phyloP scores from a whole-genome alignment of 2,329 filamentous ascomycete genomes.

The Stagonosporopsis tanaceti region DNA sequence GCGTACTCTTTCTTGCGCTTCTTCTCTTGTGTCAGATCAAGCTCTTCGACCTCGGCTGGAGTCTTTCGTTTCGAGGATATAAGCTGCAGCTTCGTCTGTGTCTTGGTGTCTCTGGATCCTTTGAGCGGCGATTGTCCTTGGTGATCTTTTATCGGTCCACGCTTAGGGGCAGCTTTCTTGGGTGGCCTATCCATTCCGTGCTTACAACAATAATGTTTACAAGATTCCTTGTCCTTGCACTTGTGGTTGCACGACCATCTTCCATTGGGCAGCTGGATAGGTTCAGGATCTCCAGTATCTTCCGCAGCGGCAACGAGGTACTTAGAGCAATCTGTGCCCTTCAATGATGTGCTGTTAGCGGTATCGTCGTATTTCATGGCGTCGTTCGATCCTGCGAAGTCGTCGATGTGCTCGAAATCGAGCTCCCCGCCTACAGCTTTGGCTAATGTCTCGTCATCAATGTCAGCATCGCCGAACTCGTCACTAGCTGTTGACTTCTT shows the following conservation, averaged over 20 bases:
- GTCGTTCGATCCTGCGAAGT: slow-evolving; percentile 50
- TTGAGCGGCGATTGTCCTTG: slow-evolving; percentile 10
- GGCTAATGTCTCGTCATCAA: slow-evolving; percentile 63
- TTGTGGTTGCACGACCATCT: slow-evolving; percentile 77
- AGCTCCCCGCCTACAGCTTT: slow-evolving; percentile 49
- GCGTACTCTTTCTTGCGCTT: slow-evolving; percentile 32
- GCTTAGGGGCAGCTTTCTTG: slow-evolving; percentile 51
- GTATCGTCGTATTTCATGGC: slow-evolving; percentile 30
- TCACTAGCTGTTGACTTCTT: slow-evolving; percentile 48
- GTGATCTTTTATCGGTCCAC: slow-evolving; percentile 17
- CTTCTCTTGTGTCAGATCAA: slow-evolving; percentile 46
- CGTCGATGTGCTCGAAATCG: slow-evolving; percentile 62
- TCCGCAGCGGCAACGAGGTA: slow-evolving; percentile 12
- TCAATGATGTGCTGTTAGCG: slow-evolving; percentile 26
- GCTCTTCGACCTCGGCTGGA: slow-evolving; percentile 34
- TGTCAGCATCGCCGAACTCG: slow-evolving; percentile 61
- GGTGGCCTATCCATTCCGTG: slow-evolving; percentile 73
- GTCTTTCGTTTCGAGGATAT: slow-evolving; percentile 36
- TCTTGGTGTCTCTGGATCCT: slow-evolving; percentile 18
- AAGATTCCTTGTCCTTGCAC: slow-evolving; percentile 69
- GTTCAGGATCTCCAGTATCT: slow-evolving; percentile 41
- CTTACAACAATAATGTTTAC: slow-evolving; percentile 76
- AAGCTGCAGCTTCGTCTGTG: slow-evolving; percentile 42
- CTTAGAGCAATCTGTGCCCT: slow-evolving; percentile 11
- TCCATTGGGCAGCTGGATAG: slow-evolving; percentile 69